Evolutionary conservation across 2,329 filamentous ascomycete species (phyloP).

Genomic region (Pseudopyricularia javanii): DNA sequence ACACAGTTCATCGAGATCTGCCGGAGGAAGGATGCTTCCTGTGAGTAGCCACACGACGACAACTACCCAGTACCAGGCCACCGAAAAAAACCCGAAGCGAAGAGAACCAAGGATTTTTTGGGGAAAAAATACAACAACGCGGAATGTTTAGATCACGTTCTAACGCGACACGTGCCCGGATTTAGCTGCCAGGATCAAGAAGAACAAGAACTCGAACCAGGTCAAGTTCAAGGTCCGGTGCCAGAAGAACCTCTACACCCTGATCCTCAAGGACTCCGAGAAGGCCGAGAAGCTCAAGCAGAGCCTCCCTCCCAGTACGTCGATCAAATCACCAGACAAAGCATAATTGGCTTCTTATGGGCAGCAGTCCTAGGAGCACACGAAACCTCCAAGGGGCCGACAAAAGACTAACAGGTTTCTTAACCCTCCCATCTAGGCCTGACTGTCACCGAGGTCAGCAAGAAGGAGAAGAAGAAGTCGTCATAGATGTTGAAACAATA

Average conservation of each 20-base stretch:
- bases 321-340: background rate
- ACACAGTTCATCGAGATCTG: slow-evolving; percentile 99
- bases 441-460: slow-evolving; percentile 41
- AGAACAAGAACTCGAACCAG: slow-evolving; percentile 78
- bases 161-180: slow-evolving; percentile 6
- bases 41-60: slow-evolving; percentile 47
- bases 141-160: background rate
- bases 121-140: background rate
- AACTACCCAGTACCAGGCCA: background rate
- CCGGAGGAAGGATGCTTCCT: slow-evolving; percentile 97
- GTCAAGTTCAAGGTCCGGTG: slow-evolving; percentile 99
- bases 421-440: slow-evolving; percentile 23
- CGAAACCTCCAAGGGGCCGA: background rate
- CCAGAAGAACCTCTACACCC: slow-evolving; percentile 90
- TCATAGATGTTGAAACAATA: slow-evolving; percentile 14
- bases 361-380: background rate
- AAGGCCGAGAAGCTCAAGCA: slow-evolving; percentile 99
- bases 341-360: background rate
- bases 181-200: slow-evolving; percentile 84
- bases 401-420: slow-evolving; percentile 7
- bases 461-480: slow-evolving; percentile 46
- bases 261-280: slow-evolving; percentile 95
- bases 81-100: background rate
- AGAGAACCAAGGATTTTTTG: slow-evolving; percentile 5
- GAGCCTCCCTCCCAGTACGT: slow-evolving; percentile 89